Base-by-base conservation (phyloP, 257 asterid species). In the Forsythia viridissima region DNA sequence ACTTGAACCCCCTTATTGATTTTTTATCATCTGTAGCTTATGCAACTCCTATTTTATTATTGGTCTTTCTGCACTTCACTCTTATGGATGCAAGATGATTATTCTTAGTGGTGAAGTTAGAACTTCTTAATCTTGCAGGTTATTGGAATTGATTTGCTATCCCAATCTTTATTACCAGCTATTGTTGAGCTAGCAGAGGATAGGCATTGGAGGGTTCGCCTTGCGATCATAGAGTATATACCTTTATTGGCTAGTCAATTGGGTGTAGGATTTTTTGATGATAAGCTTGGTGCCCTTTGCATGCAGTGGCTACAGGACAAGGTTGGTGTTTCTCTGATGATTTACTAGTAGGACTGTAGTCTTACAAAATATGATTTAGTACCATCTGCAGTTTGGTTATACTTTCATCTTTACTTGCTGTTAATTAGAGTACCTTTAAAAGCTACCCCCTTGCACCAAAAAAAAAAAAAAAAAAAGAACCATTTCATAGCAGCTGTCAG, bases 251-350 rank as follows among this genome's bases (percentile, higher is more conserved):
- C 97, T 40, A 92, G 97, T 79, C 97, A 92, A 61, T 77, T 92
- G 75, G 97, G 96, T 73, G 91, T 92, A 40, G 94, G 96, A 2
- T 92, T 92, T 88, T 92, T 92, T 48, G 97, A 92, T 75, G 96
- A 92, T 76, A 92, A 92, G 83, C 91, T 92, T 34, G 97, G 97
- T 70, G 96, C 94, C 46, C 97, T 92, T 77, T 92, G 97, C 87
- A 92, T 92, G 97, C 96, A 90, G 82, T 92, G 97, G 97, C 80
- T 92, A 82, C 96, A 86, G 81, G 97, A 92, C 84, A 92, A 92
- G 97, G 96, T 92, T 74, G 37, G 83, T 81, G 44, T 70, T 70
- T 43, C 71, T 69, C 41, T 70, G 59, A 41, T n/a, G 41, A 8
- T 80, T 44, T 10, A 4, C 46, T 41, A 67, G 34, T 70, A 75